Evolutionary conservation across 139 green algal genomes (phyloP), one percentile per base, ranked within the genome.

Genomic region (Chlamydomonas applanata): DNA sequence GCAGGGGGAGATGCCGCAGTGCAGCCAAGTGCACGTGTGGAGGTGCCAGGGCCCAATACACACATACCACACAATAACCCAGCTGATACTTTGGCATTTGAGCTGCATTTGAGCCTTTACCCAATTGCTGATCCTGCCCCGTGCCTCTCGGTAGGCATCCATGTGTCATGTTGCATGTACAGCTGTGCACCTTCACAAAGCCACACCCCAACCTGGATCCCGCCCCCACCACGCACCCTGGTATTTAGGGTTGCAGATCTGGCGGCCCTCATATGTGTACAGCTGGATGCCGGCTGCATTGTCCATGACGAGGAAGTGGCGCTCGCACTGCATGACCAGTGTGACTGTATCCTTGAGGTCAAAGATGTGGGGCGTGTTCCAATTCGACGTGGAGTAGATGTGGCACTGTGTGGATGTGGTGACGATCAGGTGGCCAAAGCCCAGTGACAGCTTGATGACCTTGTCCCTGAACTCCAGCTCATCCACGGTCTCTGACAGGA

Each of bases 381-480:
- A 88, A 78, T 90, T 92, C 53, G 20, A 65, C 27, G 80, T 86
- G 71, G 45, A 79, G 82, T 91, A 94, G 27, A 95, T 81, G 78
- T 88, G 85, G 67, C 83, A 91, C 77, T 95, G 91, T 17, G 77
- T 91, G 35, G 84, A 69, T 14, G 89, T 94, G n/a, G 83, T 78
- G 33, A 94, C 87, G 29, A 95, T 84, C n/a, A 95, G 79, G 79
- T 94, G 87, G 40, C 79, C 79, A 69, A 79, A 90, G 24, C 84
- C 89, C 5, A 94, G 75, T 27, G 72, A 85, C 71, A 91, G 82
- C 80, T 89, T 88, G 60, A 93, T 75, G 59, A 94, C 90, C 2
- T 81, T 80, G 68, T 95, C 91, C 53, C 89, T 34, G 68, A 94
- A 91, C 27, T 95, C 91, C 61, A 95, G 79, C 72, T 89, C 78